A percentile compares a stretch with the other conserved stretches of the same genome.
Evolutionary conservation across 2,329 filamentous ascomycete species (phyloP).

Genomic region (Aspergillus sp.): DNA sequence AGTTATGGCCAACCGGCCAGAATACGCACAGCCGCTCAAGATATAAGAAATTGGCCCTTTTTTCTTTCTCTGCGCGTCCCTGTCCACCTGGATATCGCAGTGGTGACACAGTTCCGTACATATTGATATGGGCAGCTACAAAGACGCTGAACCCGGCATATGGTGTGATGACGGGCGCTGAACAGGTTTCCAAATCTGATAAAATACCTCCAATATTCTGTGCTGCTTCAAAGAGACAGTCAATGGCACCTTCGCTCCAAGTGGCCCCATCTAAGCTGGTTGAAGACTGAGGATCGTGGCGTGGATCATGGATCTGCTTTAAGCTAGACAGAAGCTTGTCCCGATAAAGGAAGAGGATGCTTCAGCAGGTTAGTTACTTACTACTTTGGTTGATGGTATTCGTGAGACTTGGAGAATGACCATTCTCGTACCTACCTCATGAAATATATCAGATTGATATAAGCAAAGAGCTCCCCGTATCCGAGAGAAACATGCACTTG

Average conservation of each 20-base stretch:
- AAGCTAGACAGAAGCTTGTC: conserved; percentile 28
- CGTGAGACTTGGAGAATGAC: neutral
- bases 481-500: conserved; percentile 30
- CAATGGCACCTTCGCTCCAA: conserved; percentile 17
- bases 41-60: conserved; percentile 24
- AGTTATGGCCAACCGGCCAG: conserved; percentile 30
- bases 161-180: conserved; percentile 28
- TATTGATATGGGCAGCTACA: conserved; percentile 32
- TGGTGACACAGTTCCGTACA: conserved; percentile 31
- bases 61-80: conserved; percentile 25
- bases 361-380: conserved; percentile 2
- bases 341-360: conserved; percentile 29
- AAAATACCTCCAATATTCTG: conserved; percentile 27
- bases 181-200: conserved; percentile 23
- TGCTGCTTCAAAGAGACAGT: conserved; percentile 26
- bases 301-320: conserved; percentile 12
- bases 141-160: conserved; percentile 34
- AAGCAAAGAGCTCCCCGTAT: conserved; percentile 31
- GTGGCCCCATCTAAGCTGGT: conserved; percentile 7
- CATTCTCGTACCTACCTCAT: conserved; percentile 22
- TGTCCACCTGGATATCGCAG: conserved; percentile 27
- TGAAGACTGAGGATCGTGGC: conserved; percentile 12
- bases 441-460: conserved; percentile 33
- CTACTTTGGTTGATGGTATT: neutral
- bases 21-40: conserved; percentile 26